phyloP scores from a whole-genome alignment of 192 early-diverging fungal genomes.

The Backusella psychrophila region DNA sequence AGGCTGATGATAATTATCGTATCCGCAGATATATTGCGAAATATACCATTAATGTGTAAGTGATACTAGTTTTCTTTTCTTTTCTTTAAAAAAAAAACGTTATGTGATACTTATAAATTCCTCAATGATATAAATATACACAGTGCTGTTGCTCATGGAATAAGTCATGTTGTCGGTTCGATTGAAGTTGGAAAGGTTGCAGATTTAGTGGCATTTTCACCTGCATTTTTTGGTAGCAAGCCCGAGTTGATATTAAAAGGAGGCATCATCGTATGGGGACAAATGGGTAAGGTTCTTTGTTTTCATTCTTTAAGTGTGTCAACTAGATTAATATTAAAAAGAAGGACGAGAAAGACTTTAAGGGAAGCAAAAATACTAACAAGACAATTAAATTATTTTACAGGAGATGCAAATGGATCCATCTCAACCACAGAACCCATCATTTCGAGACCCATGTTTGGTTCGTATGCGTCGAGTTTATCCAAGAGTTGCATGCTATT shows the following conservation, averaged over 20 bases:
- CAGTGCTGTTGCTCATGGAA: slow-evolving; percentile 85
- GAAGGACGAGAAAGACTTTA: background rate
- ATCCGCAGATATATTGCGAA: slow-evolving; percentile 91
- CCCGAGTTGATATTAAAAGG: slow-evolving; percentile 86
- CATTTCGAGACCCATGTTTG: slow-evolving; percentile 83
- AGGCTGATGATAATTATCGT: slow-evolving; percentile 80
- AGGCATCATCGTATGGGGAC: slow-evolving; percentile 79
- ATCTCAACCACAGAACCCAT: slow-evolving; percentile 94
- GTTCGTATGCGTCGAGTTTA: slow-evolving; percentile 56
- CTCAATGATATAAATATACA: background rate
- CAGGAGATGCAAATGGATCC: slow-evolving; percentile 79
- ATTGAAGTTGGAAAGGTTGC: slow-evolving; percentile 92
- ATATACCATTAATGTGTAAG: slow-evolving; percentile 95
- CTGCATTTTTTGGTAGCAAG: slow-evolving; percentile 85
- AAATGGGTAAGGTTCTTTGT: slow-evolving; percentile 60
- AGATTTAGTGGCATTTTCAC: slow-evolving; percentile 83
- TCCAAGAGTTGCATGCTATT: slow-evolving; percentile 72
- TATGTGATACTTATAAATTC: background rate
- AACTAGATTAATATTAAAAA: background rate
- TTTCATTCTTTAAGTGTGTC: background rate
- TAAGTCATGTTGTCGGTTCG: slow-evolving; percentile 86
- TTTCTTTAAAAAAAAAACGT: background rate
- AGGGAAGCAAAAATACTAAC: background rate
- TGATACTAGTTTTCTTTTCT: background rate
- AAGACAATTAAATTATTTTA: background rate